Evolutionary conservation across 805 yeast species (phyloP), one percentile per base, ranked within the genome.

Genomic region (Ogataea trehaloabstinens): DNA sequence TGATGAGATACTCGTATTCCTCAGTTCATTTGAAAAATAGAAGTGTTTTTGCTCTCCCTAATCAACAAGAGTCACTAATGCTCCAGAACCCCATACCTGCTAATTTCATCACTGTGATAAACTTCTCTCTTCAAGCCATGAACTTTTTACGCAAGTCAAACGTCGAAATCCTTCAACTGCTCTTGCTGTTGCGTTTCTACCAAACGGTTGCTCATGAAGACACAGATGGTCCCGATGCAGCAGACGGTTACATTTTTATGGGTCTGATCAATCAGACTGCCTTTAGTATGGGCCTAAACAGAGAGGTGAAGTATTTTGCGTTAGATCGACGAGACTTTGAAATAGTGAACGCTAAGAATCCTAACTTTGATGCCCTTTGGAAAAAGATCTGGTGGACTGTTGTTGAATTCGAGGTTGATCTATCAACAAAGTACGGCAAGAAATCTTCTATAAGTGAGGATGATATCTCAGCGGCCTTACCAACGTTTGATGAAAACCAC

Each of bases 201-300:
- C 70, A 59, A 46, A 56, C 50, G 22, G 48, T 60, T 43, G 62
- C 75, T 0, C 77, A 74, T 4, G 78, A 73, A 48, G 75, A 73
- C 48, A 74, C 76, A 17, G 79, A 75, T 45, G 75, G 75, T 6
- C 53, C 60, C 3, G 70, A 67, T 31, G 70, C 68, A 8, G 59
- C 67, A 13, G 71, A 68, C 39, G 64, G 73, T 1, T 58, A 53
- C 24, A 58, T 68, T 3, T 60, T 57, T 32, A 60, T 56, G 24
- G 71, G 70, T 1, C 45, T 69, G 24, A 44, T 70, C 6, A 41
- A 60, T 7, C 65, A 67, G 29, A 65, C 68, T 58, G 76, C 74
- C 0, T 52, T 61, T 28, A 56, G 70, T 3, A 50, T 75, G 34
- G 80, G 80, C 0, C 51, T 75, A 29, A 63, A 74, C 47, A 51